phyloP scores from a whole-genome alignment of 805 yeast genomes.

The Zygosaccharomyces kombuchaensis region DNA sequence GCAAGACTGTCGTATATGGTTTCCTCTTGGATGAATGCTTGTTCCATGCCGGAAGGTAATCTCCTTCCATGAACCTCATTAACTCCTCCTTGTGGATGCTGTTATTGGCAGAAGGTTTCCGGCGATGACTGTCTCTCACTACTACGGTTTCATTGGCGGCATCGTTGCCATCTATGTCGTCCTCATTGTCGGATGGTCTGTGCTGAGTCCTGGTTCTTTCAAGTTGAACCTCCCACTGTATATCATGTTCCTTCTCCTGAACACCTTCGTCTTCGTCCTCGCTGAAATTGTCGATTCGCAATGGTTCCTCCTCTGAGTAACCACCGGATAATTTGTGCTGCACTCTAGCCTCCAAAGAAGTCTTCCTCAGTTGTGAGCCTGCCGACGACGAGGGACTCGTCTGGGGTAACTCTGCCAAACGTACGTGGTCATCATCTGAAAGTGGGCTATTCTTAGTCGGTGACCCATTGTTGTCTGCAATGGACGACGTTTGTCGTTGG shows the following conservation, averaged over 20 bases:
- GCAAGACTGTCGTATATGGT: conserved; percentile 29
- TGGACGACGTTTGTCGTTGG: conserved; percentile 28
- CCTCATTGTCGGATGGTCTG: not conserved
- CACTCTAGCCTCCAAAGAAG: conserved; percentile 25
- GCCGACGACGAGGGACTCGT: conserved; percentile 8
- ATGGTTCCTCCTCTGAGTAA: conserved; percentile 13
- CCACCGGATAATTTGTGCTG: conserved; percentile 9
- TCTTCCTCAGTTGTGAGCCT: conserved; percentile 21
- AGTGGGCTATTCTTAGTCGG: conserved; percentile 26
- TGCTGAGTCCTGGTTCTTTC: not conserved
- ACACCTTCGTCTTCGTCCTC: conserved; percentile 22
- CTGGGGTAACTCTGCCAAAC: conserved; percentile 30
- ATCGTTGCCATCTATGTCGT: not conserved
- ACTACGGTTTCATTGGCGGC: conserved; percentile 18
- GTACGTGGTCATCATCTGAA: conserved; percentile 23
- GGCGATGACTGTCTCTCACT: conserved; percentile 8
- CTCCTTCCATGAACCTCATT: conserved; percentile 25
- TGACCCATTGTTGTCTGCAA: conserved; percentile 33
- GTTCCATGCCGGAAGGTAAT: conserved; percentile 23
- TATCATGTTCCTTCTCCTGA: conserved; percentile 12
- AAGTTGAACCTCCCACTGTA: conserved; percentile 5
- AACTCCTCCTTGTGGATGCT: conserved; percentile 32
- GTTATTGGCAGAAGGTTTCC: conserved; percentile 12
- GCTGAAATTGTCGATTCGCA: conserved; percentile 23
- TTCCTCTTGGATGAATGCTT: conserved; percentile 18